These are phyloP conservation scores for Cladosporium colombiae DNA, from an alignment of 2,329 filamentous ascomycete species.

Conservation along the genomic window DNA sequence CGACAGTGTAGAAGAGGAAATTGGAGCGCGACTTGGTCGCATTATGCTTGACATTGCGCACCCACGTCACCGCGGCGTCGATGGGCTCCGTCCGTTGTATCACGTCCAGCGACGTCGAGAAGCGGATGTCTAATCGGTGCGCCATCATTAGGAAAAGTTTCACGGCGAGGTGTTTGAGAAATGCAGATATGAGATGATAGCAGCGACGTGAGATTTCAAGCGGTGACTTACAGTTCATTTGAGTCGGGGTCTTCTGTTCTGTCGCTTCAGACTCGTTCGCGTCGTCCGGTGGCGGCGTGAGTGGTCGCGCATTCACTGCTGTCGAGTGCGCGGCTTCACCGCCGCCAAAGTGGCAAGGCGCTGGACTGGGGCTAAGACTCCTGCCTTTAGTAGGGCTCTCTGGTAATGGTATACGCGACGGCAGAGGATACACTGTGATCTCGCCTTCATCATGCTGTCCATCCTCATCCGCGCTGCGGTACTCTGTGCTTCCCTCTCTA, in stretches of 20 bases:
- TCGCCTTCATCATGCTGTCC: conserved; percentile 56
- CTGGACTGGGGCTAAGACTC: conserved; percentile 37
- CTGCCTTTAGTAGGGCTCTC: conserved; percentile 51
- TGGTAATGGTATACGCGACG: conserved; percentile 55
- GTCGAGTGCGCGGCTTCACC: conserved; percentile 24
- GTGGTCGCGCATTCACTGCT: conserved; percentile 25
- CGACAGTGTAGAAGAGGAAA: conserved; percentile 61
- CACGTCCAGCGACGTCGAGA: conserved; percentile 83
- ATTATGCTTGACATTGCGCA: conserved; percentile 60
- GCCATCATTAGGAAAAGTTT: conserved; percentile 16
- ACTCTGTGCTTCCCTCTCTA: conserved; percentile 60
- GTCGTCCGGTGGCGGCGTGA: conserved; percentile 7
- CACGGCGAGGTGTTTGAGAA: background rate
- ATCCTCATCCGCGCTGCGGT: conserved; percentile 57
- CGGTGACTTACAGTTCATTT: conserved; percentile 39
- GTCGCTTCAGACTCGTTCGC: conserved; percentile 14
- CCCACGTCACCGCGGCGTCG: conserved; percentile 67
- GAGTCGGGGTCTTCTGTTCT: conserved; percentile 31
- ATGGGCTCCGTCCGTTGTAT: conserved; percentile 85
- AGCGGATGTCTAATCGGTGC: conserved; percentile 70
- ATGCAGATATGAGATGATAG: background rate
- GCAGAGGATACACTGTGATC: conserved; percentile 35
- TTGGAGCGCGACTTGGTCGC: conserved; percentile 71
- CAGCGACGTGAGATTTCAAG: background rate
- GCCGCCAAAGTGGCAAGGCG: conserved; percentile 27